These are phyloP conservation scores for Eragrostis tef DNA, from an alignment of 202 grass and related monocot species.

Conservation along the genomic window DNA sequence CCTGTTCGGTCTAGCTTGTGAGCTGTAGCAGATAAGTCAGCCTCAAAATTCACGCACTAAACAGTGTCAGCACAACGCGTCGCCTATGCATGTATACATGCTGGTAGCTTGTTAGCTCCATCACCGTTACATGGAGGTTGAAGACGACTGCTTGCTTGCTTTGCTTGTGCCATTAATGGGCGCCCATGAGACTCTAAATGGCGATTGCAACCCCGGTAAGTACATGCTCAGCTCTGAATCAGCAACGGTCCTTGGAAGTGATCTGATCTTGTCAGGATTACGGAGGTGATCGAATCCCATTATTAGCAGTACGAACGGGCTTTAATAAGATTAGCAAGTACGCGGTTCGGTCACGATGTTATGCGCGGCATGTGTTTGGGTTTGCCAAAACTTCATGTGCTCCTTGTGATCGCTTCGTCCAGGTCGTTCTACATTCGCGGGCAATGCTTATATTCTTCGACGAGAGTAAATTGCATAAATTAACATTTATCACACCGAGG, in stretches of 20 bases:
- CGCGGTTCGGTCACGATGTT: not conserved
- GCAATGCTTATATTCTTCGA: not conserved
- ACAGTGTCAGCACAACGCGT: not conserved
- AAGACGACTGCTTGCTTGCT: not conserved
- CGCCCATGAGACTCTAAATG: constrained; percentile 42
- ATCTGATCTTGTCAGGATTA: constrained; percentile 12
- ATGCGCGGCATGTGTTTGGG: not conserved
- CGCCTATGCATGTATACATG: not conserved
- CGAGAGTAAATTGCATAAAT: not conserved
- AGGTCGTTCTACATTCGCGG: not conserved
- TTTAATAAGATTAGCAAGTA: not conserved
- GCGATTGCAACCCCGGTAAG: not conserved
- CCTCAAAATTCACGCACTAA: not conserved
- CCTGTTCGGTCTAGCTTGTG: not conserved
- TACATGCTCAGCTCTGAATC: not conserved
- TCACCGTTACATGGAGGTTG: not conserved
- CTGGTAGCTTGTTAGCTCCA: constrained; percentile 4
- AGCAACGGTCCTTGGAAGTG: not conserved
- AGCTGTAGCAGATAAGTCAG: not conserved
- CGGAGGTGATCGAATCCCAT: constrained; percentile 26
- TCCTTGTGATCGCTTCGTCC: no score
- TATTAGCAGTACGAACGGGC: not conserved
- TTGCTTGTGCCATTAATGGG: constrained; percentile 1
- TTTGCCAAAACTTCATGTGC: not conserved
- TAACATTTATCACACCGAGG: not conserved